A percentile compares a stretch with the other conserved stretches of the same genome.
Conservation (phyloP, 306 rosid species). For the Cicer judaicum region DNA sequence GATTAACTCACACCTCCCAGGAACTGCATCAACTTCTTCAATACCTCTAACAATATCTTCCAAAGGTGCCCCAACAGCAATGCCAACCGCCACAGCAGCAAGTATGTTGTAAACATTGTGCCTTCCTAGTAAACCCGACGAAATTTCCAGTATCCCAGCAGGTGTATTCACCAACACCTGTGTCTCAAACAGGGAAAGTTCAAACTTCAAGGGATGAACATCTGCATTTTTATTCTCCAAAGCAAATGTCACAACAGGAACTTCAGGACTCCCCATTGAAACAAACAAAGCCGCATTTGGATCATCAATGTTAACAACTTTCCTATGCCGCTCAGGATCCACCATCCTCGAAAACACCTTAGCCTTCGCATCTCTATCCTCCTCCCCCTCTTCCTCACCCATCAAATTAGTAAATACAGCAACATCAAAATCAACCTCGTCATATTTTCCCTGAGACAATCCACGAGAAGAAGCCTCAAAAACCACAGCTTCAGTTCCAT, state of each 20-base stretch:
- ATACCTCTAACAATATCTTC: slow-evolving; percentile 97
- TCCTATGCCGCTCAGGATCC: slow-evolving; percentile 85
- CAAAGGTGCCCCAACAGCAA: slow-evolving; percentile 96
- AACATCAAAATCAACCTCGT: slow-evolving; percentile 91
- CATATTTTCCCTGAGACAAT: slow-evolving; percentile 63
- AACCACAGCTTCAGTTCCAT: slow-evolving; percentile 89
- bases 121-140: slow-evolving; percentile 89
- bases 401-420: slow-evolving; percentile 85
- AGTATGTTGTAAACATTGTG: slow-evolving; percentile 91
- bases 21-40: slow-evolving; percentile 98
- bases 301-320: slow-evolving; percentile 90
- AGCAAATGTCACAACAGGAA: slow-evolving; percentile 84
- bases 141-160: slow-evolving; percentile 88
- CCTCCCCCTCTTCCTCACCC: slow-evolving; percentile 54
- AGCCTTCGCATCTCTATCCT: slow-evolving; percentile 63
- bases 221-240: slow-evolving; percentile 87
- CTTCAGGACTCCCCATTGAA: slow-evolving; percentile 74
- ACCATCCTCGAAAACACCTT: slow-evolving; percentile 83
- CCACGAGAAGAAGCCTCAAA: slow-evolving; percentile 74
- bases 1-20: slow-evolving; percentile 89
- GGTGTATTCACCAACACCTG: slow-evolving; percentile 96
- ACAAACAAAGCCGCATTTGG: slow-evolving; percentile 69
- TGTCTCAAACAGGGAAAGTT: slow-evolving; percentile 93
- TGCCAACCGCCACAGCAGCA: slow-evolving; percentile 92
- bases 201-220: slow-evolving; percentile 85